Conservation (phyloP, 148 eudicot genomes). For the Fagopyrum homotropicum region DNA sequence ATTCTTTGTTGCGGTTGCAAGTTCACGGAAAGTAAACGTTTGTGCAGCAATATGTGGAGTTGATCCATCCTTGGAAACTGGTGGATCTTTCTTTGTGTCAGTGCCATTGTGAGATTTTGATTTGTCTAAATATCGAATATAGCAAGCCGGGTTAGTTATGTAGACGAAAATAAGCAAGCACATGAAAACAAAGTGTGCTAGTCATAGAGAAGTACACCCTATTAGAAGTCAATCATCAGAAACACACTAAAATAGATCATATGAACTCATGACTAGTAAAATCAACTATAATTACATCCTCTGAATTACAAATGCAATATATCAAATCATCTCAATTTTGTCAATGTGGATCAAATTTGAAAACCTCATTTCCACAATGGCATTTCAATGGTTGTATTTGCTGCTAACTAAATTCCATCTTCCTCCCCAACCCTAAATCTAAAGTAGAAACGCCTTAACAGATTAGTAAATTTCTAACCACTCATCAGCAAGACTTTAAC, state of each 20-base stretch:
- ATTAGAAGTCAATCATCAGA: neutral
- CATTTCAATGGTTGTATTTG: neutral
- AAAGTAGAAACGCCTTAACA: neutral
- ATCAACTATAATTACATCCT: neutral
- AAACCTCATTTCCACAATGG: neutral
- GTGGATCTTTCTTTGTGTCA: constrained; percentile 62
- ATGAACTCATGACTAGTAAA: neutral
- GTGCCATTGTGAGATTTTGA: constrained; percentile 49
- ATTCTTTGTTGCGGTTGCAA: constrained; percentile 86
- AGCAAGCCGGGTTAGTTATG: constrained; percentile 10
- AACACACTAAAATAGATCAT: neutral
- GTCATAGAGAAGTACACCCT: neutral
- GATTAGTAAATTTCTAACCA: neutral
- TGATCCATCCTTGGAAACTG: constrained; percentile 59
- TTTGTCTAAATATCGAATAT: constrained; percentile 39
- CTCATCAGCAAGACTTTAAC: neutral
- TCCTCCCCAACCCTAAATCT: neutral
- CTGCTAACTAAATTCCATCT: neutral
- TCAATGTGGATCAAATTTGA: neutral
- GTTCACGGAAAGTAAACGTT: constrained; percentile 88
- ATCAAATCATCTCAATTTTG: neutral
- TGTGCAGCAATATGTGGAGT: constrained; percentile 88
- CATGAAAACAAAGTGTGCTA: neutral
- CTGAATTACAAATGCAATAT: neutral
- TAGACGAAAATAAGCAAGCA: neutral